phyloP scores from a whole-genome alignment of 805 yeast species.

The Grigorovia humatica region DNA sequence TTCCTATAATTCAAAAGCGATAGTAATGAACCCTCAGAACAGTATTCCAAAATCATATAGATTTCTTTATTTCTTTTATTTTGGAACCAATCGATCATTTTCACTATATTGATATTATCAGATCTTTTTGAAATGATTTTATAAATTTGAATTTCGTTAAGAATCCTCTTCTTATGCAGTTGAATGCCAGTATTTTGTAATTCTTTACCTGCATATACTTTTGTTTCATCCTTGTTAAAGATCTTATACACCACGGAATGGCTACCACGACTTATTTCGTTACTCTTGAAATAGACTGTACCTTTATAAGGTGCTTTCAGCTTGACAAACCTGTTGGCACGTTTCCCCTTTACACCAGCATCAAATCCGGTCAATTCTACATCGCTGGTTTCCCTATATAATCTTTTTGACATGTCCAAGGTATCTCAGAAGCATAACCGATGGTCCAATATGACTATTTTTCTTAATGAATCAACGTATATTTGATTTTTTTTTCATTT shows the following conservation, averaged over 20 bases:
- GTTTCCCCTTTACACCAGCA: background rate
- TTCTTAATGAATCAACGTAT: too few species aligned
- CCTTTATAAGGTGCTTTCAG: background rate
- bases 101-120: slow-evolving; percentile 31
- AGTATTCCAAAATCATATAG: slow-evolving; percentile 2
- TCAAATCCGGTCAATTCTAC: background rate
- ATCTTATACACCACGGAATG: slow-evolving; percentile 4
- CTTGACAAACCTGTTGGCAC: slow-evolving; percentile 1
- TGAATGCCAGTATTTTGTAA: slow-evolving; percentile 88
- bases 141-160: slow-evolving; percentile 89
- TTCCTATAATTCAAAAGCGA: background rate
- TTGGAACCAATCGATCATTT: slow-evolving; percentile 1
- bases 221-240: slow-evolving; percentile 55
- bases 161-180: slow-evolving; percentile 65
- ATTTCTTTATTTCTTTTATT: background rate
- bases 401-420: background rate
- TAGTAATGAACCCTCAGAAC: background rate
- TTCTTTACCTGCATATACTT: slow-evolving; percentile 89
- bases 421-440: background rate
- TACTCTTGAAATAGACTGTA: background rate
- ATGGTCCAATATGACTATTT: background rate
- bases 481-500: too few species aligned
- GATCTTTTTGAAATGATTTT: slow-evolving; percentile 46
- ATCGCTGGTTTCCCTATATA: background rate
- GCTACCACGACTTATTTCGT: slow-evolving; percentile 3